phyloP scores from a whole-genome alignment of 2,329 filamentous ascomycete genomes.

The Alternaria ventricosa region DNA sequence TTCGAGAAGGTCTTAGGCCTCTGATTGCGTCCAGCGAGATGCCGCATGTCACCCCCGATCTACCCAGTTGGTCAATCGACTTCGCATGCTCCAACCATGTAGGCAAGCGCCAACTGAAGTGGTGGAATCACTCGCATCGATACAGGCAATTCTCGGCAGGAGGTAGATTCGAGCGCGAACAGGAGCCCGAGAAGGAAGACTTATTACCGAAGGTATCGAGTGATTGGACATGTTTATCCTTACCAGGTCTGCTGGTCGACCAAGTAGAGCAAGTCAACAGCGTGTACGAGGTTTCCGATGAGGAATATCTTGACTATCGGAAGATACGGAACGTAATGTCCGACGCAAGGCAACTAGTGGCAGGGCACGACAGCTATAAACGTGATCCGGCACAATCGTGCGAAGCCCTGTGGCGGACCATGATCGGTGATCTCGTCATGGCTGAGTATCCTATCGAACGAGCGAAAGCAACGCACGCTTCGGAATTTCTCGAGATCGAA shows the following conservation, averaged over 20 bases:
- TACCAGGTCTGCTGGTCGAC: neutral
- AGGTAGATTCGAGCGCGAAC: neutral
- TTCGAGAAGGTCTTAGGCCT: slow-evolving; percentile 13
- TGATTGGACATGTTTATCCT: neutral
- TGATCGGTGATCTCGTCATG: neutral
- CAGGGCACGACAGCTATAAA: neutral
- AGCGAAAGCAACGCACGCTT: neutral
- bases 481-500: neutral
- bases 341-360: neutral
- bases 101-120: slow-evolving; percentile 22
- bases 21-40: slow-evolving; percentile 20
- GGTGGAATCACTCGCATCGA: slow-evolving; percentile 28
- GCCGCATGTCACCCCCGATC: slow-evolving; percentile 5
- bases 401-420: slow-evolving; percentile 10
- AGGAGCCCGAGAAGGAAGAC: neutral
- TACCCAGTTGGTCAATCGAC: slow-evolving; percentile 26
- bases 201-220: neutral
- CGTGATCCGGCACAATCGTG: neutral
- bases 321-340: neutral
- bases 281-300: neutral
- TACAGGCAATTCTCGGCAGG: slow-evolving; percentile 1
- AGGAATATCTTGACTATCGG: neutral
- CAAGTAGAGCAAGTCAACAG: neutral
- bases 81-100: slow-evolving; percentile 20
- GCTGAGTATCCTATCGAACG: slow-evolving; percentile 14